phyloP scores from a whole-genome alignment of 768 basidiomycete genomes.

The Lyophyllum shimeji region DNA sequence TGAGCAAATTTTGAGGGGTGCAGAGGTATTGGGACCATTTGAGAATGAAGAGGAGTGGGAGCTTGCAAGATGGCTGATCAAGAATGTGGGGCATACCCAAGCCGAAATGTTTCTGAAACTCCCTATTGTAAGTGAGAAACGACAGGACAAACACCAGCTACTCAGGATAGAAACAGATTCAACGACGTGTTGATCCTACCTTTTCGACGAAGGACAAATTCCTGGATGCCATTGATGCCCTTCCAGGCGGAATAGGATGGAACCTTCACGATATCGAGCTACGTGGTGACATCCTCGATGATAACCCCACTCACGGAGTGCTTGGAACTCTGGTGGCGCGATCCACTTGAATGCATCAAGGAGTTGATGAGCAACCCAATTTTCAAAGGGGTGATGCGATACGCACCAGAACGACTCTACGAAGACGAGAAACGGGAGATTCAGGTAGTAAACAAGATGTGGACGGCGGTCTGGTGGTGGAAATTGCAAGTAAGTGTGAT shows the following conservation, averaged over 20 bases:
- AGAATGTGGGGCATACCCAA: background rate
- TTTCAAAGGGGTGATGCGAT: background rate
- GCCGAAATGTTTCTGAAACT: background rate
- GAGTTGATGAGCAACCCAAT: background rate
- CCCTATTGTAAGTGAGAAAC: background rate
- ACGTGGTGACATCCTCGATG: background rate
- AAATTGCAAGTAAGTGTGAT: slow-evolving; percentile 7
- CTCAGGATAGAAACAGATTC: too few species aligned
- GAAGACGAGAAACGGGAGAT: background rate
- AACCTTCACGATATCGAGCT: background rate
- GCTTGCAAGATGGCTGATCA: background rate
- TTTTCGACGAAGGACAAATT: too few species aligned
- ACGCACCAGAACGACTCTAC: background rate
- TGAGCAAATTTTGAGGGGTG: too few species aligned
- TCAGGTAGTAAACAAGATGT: slow-evolving; percentile 6
- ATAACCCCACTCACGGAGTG: background rate
- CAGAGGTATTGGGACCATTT: background rate
- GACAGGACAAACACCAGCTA: too few species aligned
- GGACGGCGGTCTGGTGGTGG: slow-evolving; percentile 31
- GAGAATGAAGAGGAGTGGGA: slow-evolving; percentile 2
- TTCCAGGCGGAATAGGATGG: too few species aligned
- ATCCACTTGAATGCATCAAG: background rate
- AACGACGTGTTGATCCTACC: too few species aligned
- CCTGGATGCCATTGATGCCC: too few species aligned
- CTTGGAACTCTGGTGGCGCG: background rate